phyloP scores from a whole-genome alignment of 108 stramenopile genomes.

The Ochromonas danica region DNA sequence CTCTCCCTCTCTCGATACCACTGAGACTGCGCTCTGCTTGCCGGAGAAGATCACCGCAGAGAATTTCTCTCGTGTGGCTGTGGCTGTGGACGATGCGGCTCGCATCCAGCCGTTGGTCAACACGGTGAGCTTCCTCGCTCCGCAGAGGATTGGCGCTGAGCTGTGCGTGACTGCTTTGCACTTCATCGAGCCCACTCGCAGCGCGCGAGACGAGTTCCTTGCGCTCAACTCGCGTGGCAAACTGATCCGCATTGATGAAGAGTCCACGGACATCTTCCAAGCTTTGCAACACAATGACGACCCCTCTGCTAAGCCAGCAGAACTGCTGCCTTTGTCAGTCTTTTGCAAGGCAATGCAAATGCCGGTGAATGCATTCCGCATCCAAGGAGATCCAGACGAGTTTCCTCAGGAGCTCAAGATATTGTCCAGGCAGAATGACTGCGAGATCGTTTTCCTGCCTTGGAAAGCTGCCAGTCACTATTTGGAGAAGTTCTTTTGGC shows the following conservation, averaged over 20 bases:
- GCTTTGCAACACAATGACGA: background rate
- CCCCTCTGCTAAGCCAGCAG: background rate
- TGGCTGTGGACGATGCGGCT: background rate
- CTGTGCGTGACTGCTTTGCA: background rate
- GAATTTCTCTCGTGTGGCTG: background rate
- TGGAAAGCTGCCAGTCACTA: background rate
- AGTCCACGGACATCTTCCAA: background rate
- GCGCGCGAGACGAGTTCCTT: background rate
- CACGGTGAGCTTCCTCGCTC: background rate
- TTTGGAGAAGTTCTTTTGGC: no score
- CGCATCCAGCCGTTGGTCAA: background rate
- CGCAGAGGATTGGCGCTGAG: background rate
- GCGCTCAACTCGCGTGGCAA: background rate
- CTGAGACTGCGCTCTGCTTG: background rate
- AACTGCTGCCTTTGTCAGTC: background rate
- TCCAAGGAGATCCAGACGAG: constrained; percentile 13
- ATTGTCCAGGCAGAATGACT: background rate
- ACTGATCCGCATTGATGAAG: background rate
- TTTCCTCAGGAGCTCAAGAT: background rate
- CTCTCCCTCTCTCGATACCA: no score
- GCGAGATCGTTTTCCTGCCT: background rate
- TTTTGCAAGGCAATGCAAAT: background rate
- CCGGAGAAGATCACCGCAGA: no score
- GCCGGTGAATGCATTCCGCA: constrained; percentile 4
- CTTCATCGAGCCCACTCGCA: background rate